A percentile compares a stretch with the other conserved stretches of the same genome.
These are phyloP conservation scores for Apiospora arundinis DNA, from an alignment of 2,329 filamentous ascomycete genomes.

Conservation along the genomic window DNA sequence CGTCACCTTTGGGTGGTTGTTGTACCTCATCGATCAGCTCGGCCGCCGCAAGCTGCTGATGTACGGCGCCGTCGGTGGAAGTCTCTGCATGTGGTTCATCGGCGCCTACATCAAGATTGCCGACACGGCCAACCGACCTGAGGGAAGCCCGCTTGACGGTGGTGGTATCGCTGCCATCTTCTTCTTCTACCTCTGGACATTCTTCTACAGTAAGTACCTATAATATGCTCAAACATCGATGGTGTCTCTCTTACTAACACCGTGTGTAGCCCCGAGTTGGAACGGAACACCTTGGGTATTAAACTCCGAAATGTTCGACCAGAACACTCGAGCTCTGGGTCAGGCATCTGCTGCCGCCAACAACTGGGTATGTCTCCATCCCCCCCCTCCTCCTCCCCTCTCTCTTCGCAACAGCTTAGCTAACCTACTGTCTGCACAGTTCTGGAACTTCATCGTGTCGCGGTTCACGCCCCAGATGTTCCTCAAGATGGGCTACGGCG, in stretches of 20 bases:
- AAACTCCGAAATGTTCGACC: constrained; percentile 78
- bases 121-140: constrained; percentile 43
- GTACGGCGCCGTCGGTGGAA: constrained; percentile 64
- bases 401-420: not conserved
- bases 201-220: constrained; percentile 63
- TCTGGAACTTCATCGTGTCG: constrained; percentile 73
- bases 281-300: constrained; percentile 79
- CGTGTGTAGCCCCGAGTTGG: constrained; percentile 60
- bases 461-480: constrained; percentile 74
- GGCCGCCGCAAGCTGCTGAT: constrained; percentile 67
- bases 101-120: constrained; percentile 64
- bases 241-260: not conserved
- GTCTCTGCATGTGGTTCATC: constrained; percentile 69
- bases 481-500: constrained; percentile 62
- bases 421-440: constrained; percentile 40
- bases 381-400: not conserved
- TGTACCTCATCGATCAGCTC: constrained; percentile 66
- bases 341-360: constrained; percentile 74
- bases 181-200: constrained; percentile 79
- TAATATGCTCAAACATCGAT: too few relatives aligned
- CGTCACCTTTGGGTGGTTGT: constrained; percentile 66
- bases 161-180: constrained; percentile 67
- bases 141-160: constrained; percentile 34
- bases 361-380: constrained; percentile 57
- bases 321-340: constrained; percentile 71